A percentile compares a stretch with the other conserved stretches of the same genome.
Evolutionary conservation across 1,284 basidiomycete genomes (phyloP).

Genomic region (Sphagnurus paluster): DNA sequence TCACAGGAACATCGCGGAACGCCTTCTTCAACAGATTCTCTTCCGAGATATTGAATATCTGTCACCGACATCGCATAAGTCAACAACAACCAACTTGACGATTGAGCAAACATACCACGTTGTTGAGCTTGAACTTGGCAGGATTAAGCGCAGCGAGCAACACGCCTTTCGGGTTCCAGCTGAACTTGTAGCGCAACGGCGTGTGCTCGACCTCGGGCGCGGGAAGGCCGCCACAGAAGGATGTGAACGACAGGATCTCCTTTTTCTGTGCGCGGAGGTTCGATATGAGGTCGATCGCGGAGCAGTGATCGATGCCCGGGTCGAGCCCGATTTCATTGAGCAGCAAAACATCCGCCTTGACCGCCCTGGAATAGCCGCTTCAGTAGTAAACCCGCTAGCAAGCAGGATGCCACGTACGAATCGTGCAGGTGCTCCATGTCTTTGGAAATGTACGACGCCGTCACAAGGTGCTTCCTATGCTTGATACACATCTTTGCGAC

Average conservation of each 20-base stretch:
- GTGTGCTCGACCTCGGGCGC: slow-evolving; percentile 66
- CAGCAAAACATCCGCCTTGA: slow-evolving; percentile 68
- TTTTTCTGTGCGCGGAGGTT: slow-evolving; percentile 60
- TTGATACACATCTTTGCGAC: slow-evolving; percentile 81
- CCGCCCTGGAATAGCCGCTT: slow-evolving; percentile 50
- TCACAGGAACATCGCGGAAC: slow-evolving; percentile 70
- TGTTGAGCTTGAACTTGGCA: slow-evolving; percentile 69
- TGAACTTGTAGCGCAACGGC: slow-evolving; percentile 91
- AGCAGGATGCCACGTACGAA: slow-evolving; percentile 41
- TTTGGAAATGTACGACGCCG: slow-evolving; percentile 89
- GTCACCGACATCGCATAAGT: neutral
- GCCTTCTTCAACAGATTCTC: slow-evolving; percentile 51
- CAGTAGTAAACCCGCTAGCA: neutral
- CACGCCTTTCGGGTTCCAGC: slow-evolving; percentile 91
- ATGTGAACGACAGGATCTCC: slow-evolving; percentile 77
- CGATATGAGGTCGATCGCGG: slow-evolving; percentile 78
- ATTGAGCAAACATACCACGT: slow-evolving; percentile 42
- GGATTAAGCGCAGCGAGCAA: slow-evolving; percentile 81
- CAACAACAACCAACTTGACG: neutral
- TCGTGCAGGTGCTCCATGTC: slow-evolving; percentile 74
- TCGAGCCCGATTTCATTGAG: slow-evolving; percentile 95
- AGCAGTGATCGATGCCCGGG: slow-evolving; percentile 95
- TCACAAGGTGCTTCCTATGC: slow-evolving; percentile 80
- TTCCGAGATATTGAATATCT: slow-evolving; percentile 56
- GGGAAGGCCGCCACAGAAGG: slow-evolving; percentile 93